Conservation (phyloP, 169 alveolate species). For the Plasmodium reichenowi region DNA sequence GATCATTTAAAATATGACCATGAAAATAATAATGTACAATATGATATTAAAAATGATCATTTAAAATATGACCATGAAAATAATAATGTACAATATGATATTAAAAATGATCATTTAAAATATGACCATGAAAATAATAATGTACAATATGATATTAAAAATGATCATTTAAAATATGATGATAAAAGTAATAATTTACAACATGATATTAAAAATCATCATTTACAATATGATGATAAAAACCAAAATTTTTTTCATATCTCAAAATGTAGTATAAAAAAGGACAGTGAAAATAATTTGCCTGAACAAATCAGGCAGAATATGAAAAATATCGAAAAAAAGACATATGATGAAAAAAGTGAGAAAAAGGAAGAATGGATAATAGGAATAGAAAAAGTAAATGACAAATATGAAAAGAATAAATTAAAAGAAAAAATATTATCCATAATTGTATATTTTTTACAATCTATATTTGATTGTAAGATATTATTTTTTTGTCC, state of each 20-base stretch:
- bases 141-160: not conserved
- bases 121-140: not conserved
- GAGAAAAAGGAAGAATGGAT: conserved; percentile 33
- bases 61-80: not conserved
- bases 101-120: not conserved
- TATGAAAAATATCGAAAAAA: too few relatives aligned
- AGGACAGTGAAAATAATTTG: too few relatives aligned
- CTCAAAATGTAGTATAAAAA: too few relatives aligned
- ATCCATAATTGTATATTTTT: conserved; percentile 54
- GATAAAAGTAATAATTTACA: not conserved
- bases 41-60: not conserved
- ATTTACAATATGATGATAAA: not conserved
- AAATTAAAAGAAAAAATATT: conserved; percentile 60
- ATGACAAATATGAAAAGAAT: conserved; percentile 71
- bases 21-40: too few relatives aligned
- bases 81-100: not conserved
- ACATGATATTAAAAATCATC: not conserved
- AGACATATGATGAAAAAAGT: too few relatives aligned
- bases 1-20: not conserved
- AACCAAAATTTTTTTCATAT: too few relatives aligned
- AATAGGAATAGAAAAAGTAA: conserved; percentile 73
- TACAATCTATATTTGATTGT: conserved; percentile 64
- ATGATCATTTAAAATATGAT: not conserved
- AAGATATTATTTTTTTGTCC: conserved; percentile 71
- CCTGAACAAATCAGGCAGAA: too few relatives aligned